These are phyloP conservation scores for Talaromyces sp. DNA, from an alignment of 2,329 filamentous ascomycete genomes.

Conservation along the genomic window DNA sequence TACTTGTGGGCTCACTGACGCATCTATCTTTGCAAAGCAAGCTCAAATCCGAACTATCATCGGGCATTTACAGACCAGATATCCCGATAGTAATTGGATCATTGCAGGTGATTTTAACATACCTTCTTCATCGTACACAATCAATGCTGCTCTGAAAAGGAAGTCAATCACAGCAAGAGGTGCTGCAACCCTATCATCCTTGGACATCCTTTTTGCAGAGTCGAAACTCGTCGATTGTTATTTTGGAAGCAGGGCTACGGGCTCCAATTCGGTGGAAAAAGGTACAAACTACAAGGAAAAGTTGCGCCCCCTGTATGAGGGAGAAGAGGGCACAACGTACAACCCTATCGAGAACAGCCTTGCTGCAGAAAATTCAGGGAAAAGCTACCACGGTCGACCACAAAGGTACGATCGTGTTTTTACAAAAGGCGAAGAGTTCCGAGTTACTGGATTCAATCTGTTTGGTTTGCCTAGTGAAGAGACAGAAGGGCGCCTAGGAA, in stretches of 20 bases:
- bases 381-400: conserved; percentile 52
- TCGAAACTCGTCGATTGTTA: neutral
- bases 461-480: conserved; percentile 45
- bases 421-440: conserved; percentile 42
- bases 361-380: conserved; percentile 51
- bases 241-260: neutral
- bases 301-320: conserved; percentile 46
- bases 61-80: conserved; percentile 43
- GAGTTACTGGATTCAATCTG: conserved; percentile 52
- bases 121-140: conserved; percentile 56
- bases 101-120: conserved; percentile 65
- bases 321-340: conserved; percentile 64
- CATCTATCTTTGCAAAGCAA: conserved; percentile 56
- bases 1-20: conserved; percentile 59
- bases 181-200: conserved; percentile 39
- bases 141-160: conserved; percentile 52
- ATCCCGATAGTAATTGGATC: conserved; percentile 51
- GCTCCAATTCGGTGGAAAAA: neutral
- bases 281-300: conserved; percentile 13
- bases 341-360: conserved; percentile 57
- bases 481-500: neutral
- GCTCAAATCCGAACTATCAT: conserved; percentile 54
- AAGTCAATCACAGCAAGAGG: conserved; percentile 55
- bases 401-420: conserved; percentile 66
- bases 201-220: conserved; percentile 41